These are phyloP conservation scores for Periconia macrospinosa DNA, from an alignment of 2,329 filamentous ascomycete species.

Conservation along the genomic window DNA sequence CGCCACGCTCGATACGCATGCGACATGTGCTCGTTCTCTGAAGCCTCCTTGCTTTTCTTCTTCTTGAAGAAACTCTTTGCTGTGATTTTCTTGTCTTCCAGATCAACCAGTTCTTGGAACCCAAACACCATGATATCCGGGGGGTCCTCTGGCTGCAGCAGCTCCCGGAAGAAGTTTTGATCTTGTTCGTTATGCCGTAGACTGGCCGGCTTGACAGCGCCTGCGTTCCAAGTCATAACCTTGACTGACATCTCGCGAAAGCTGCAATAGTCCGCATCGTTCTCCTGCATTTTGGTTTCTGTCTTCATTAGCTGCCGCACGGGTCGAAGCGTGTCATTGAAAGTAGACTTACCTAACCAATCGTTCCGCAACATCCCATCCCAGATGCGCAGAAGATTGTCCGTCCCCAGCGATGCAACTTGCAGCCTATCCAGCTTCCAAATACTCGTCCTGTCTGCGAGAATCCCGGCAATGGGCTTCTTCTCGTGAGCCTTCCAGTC, in stretches of 20 bases:
- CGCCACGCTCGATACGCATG: slow-evolving; percentile 97
- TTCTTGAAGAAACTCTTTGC: slow-evolving; percentile 89
- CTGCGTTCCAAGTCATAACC: slow-evolving; percentile 95
- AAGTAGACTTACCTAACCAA: slow-evolving; percentile 67
- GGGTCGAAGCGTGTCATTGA: slow-evolving; percentile 1
- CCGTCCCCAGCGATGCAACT: slow-evolving; percentile 82
- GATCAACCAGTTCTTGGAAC: slow-evolving; percentile 96
- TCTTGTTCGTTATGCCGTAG: slow-evolving; percentile 72
- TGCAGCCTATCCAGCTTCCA: slow-evolving; percentile 85
- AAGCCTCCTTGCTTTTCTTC: slow-evolving; percentile 77
- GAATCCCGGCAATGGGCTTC: slow-evolving; percentile 75
- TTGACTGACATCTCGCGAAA: slow-evolving; percentile 81
- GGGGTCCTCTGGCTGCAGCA: slow-evolving; percentile 73
- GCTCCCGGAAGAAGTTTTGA: slow-evolving; percentile 75
- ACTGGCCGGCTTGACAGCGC: slow-evolving; percentile 87
- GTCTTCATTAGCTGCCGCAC: slow-evolving; percentile 20
- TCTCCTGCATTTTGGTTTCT: slow-evolving; percentile 83
- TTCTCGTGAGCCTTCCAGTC: slow-evolving; percentile 92
- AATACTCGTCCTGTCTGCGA: slow-evolving; percentile 77
- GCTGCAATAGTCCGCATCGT: slow-evolving; percentile 79
- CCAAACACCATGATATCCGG: slow-evolving; percentile 94
- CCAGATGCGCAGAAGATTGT: slow-evolving; percentile 84
- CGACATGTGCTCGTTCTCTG: slow-evolving; percentile 87
- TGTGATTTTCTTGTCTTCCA: slow-evolving; percentile 96
- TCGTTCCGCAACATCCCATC: slow-evolving; percentile 92